A percentile compares a stretch with the other conserved stretches of the same genome.
phyloP scores from a whole-genome alignment of 345 rosid genomes.

The Nasturtium officinale region DNA sequence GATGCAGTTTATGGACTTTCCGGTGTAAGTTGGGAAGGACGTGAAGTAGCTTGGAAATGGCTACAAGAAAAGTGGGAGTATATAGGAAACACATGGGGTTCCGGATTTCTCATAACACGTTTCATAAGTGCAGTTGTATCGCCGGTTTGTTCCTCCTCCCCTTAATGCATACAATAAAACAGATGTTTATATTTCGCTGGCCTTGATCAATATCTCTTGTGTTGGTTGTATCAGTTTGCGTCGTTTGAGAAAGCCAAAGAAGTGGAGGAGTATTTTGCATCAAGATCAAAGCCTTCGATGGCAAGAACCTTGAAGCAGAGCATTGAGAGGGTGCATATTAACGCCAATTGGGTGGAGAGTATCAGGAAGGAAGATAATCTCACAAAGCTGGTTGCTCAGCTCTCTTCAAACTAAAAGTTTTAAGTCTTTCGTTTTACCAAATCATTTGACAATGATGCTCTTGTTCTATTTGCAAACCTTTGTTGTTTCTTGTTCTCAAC shows the following conservation, averaged over 20 bases:
- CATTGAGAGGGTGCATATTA: conserved; percentile 70
- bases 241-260: conserved; percentile 79
- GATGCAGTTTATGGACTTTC: conserved; percentile 77
- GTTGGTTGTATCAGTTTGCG: conserved; percentile 60
- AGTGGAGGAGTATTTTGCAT: conserved; percentile 80
- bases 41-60: conserved; percentile 97
- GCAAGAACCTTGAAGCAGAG: conserved; percentile 95
- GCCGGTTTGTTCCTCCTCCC: conserved; percentile 53
- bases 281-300: conserved; percentile 57
- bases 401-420: conserved; percentile 34
- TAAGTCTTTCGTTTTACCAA: conserved; percentile 2
- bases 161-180: background rate
- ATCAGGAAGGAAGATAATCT: conserved; percentile 60
- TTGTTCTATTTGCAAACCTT: conserved; percentile 1
- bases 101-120: conserved; percentile 73
- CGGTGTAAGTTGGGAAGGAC: conserved; percentile 72
- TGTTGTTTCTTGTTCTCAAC: conserved; percentile 5
- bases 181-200: background rate
- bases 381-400: conserved; percentile 51
- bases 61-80: conserved; percentile 83
- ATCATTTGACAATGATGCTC: background rate
- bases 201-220: background rate
- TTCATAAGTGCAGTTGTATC: conserved; percentile 74
- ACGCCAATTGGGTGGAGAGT: conserved; percentile 80
- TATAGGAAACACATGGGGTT: conserved; percentile 65